Percentiles rank a stretch among this genome's conserved stretches.
phyloP scores from a whole-genome alignment of 2,329 filamentous ascomycete species.

The Graphilbum sp. region DNA sequence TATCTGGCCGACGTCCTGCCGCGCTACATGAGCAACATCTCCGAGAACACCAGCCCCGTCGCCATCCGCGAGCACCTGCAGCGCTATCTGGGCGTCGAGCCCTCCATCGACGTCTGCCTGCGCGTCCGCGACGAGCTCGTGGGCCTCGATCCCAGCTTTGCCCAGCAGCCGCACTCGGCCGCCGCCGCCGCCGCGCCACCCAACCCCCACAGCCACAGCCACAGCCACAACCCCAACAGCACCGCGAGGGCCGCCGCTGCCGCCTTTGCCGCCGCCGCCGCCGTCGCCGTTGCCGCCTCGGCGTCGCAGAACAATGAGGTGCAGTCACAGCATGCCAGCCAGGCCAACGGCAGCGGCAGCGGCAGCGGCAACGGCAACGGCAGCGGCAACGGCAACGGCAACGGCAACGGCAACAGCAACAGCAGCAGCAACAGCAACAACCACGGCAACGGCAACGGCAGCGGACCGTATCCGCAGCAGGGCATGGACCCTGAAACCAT shows the following conservation, averaged over 20 bases:
- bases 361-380: constrained; percentile 9
- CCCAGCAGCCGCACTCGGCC: constrained; percentile 1
- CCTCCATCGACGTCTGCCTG: constrained; percentile 35
- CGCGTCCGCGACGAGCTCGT: constrained; percentile 42
- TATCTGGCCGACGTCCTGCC: constrained; percentile 46
- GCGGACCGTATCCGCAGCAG: constrained; percentile 1
- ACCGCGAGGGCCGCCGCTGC: constrained; percentile 12
- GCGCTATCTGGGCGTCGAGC: constrained; percentile 37
- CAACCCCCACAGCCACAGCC: constrained; percentile 6
- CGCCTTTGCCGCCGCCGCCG: constrained; percentile 4
- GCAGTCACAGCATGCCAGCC: too few species aligned
- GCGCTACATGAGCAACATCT: constrained; percentile 38
- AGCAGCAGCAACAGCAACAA: constrained; percentile 5
- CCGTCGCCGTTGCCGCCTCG: too few species aligned
- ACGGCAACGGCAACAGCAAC: constrained; percentile 2
- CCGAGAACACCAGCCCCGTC: constrained; percentile 39
- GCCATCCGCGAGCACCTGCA: constrained; percentile 41
- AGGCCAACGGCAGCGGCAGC: constrained; percentile 5
- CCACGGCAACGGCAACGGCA: constrained; percentile 7
- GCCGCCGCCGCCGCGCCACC: constrained; percentile 1
- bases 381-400: constrained; percentile 4
- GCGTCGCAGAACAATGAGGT: too few species aligned
- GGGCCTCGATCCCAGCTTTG: constrained; percentile 17
- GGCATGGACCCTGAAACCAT: constrained; percentile 41
- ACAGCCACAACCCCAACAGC: constrained; percentile 5